phyloP scores from a whole-genome alignment of 1,139 yeast genomes.

The Candida albicans region DNA sequence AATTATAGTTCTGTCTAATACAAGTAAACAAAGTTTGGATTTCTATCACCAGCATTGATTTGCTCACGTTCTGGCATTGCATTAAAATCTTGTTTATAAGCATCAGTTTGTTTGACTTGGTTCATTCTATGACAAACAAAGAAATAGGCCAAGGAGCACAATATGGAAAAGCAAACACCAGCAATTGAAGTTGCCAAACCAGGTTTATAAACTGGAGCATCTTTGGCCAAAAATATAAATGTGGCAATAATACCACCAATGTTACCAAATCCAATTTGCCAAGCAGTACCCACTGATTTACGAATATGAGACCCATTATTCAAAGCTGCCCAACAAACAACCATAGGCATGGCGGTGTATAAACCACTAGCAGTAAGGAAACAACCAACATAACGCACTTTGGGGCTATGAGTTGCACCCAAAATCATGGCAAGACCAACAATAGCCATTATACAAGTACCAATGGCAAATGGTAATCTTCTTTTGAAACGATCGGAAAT shows the following conservation, averaged over 20 bases:
- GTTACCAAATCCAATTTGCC: conserved; percentile 80
- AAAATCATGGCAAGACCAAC: conserved; percentile 56
- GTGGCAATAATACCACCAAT: conserved; percentile 80
- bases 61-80: conserved; percentile 47
- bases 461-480: conserved; percentile 51
- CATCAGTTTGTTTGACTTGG: conserved; percentile 37
- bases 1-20: conserved; percentile 24
- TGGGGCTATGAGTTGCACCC: conserved; percentile 32
- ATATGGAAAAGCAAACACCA: conserved; percentile 51
- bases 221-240: conserved; percentile 54
- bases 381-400: conserved; percentile 67
- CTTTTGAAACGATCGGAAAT: conserved; percentile 48
- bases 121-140: conserved; percentile 40
- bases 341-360: conserved; percentile 71
- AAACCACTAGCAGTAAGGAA: conserved; percentile 66
- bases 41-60: conserved; percentile 60
- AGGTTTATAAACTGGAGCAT: conserved; percentile 58
- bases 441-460: conserved; percentile 44
- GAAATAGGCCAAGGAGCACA: conserved; percentile 46
- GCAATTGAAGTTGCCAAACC: conserved; percentile 60
- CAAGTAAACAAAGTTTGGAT: conserved; percentile 54
- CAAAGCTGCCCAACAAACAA: conserved; percentile 71
- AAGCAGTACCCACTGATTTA: conserved; percentile 71
- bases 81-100: conserved; percentile 45
- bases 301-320: conserved; percentile 71